Evolutionary conservation across 139 green algal species (phyloP), one percentile per base, ranked within the genome.

Genomic region (Haematococcus sp.): DNA sequence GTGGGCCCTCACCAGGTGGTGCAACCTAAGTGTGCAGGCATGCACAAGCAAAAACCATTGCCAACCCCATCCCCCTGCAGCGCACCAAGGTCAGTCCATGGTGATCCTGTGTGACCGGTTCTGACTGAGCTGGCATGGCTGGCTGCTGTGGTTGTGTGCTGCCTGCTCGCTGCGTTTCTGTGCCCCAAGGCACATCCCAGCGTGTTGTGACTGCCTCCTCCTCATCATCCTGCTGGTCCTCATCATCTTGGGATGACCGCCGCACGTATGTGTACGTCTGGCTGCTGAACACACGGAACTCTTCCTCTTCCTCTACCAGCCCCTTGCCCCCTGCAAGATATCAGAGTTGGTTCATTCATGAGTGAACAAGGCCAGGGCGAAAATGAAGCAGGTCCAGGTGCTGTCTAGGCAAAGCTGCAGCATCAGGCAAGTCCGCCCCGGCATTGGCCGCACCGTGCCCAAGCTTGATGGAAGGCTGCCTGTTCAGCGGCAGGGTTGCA

Each of bases 171-270:
- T 35, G 30, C 15, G 58, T 30, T 30, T 40, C 25, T 65, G 9
- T 30, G 17, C n/a, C 25, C 30, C n/a, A 65, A 11, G 58, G 7
- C 40, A 11, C 40, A 49, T 49, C 40, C 40, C 40, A 49, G 40
- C 11, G 40, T 7, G 40, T 49, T 49, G 40, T 49, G 40, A 11
- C 40, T 11, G 40, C 40, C 40, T 49, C 40, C 40, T 49, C 40
- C 40, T 49, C 40, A 7, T 49, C 40, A 7, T 49, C 40, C 11
- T 65, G 58, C 58, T 65, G 58, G 23, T 65, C 58, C 58, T 65
- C 58, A 65, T 65, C 58, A 33, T 65, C 58, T 11, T 60, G 52
- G 4, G 52, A 25, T 60, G 52, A 60, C 52, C 19, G 52, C 52
- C 58, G 58, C 3, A 65, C 9, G 25, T 65, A 65, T 4, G 40